These are phyloP conservation scores for Sarocladiaceae sp. DNA, from an alignment of 2,329 filamentous ascomycete genomes.

Conservation along the genomic window DNA sequence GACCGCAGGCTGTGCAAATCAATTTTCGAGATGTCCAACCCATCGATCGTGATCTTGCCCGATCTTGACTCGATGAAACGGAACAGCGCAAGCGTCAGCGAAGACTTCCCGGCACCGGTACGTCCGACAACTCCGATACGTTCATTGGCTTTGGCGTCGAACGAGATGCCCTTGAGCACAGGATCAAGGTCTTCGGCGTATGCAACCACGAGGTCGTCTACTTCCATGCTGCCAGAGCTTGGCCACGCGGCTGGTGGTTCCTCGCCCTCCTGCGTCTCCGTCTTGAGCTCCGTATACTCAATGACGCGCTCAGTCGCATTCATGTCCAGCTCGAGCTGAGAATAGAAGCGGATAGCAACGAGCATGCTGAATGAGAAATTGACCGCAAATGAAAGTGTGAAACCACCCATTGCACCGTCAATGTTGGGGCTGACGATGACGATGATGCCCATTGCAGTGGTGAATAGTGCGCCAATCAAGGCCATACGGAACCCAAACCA, in stretches of 20 bases:
- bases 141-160: conserved; percentile 60
- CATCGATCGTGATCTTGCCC: conserved; percentile 64
- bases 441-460: conserved; percentile 56
- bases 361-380: conserved; percentile 60
- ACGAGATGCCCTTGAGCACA: conserved; percentile 63
- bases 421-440: conserved; percentile 57
- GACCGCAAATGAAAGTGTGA: conserved; percentile 67
- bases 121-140: conserved; percentile 71
- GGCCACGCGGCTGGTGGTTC: conserved; percentile 69
- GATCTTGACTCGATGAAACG: conserved; percentile 65
- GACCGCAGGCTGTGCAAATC: conserved; percentile 63
- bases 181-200: conserved; percentile 68
- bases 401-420: conserved; percentile 66
- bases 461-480: conserved; percentile 62
- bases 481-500: conserved; percentile 73
- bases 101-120: conserved; percentile 73
- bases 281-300: conserved; percentile 65
- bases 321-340: conserved; percentile 70
- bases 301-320: conserved; percentile 70
- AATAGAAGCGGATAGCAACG: conserved; percentile 61
- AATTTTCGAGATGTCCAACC: conserved; percentile 67
- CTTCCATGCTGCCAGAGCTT: conserved; percentile 63
- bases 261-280: conserved; percentile 56
- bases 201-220: conserved; percentile 63
- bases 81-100: conserved; percentile 68